Percentiles rank a stretch among this genome's conserved stretches.
phyloP scores from a whole-genome alignment of 2,329 filamentous ascomycete genomes.

The Botrytis sinoallii region DNA sequence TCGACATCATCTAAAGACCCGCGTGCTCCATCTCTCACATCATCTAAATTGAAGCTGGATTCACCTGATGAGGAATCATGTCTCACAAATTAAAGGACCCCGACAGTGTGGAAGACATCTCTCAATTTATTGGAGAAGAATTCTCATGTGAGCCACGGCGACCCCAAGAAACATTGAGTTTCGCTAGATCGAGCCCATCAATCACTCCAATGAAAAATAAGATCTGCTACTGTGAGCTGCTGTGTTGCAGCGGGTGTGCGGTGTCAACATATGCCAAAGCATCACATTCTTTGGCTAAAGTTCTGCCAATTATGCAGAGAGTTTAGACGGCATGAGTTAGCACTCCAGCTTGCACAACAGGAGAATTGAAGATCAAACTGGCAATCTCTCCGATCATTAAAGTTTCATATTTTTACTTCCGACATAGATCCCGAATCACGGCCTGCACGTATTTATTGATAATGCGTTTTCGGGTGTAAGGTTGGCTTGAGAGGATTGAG shows the following conservation, averaged over 20 bases:
- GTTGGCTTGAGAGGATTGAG: not conserved
- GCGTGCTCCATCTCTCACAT: not conserved
- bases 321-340: not conserved
- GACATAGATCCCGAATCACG: not conserved
- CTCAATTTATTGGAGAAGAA: not conserved
- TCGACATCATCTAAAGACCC: not conserved
- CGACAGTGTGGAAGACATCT: not conserved
- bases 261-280: constrained; percentile 7
- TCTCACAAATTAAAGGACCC: not conserved
- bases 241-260: not conserved
- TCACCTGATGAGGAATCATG: not conserved
- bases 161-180: not conserved
- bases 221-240: not conserved
- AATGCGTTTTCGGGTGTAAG: not conserved
- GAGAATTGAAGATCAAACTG: not conserved
- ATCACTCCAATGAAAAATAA: not conserved
- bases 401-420: not conserved
- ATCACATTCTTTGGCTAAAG: constrained; percentile 8
- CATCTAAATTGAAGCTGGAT: not conserved
- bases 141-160: not conserved
- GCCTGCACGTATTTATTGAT: not conserved
- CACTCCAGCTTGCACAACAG: not conserved
- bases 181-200: not conserved
- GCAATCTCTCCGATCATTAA: not conserved
- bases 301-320: not conserved